Base-by-base conservation (phyloP, 805 yeast species). In the Metschnikowia henanensis region DNA sequence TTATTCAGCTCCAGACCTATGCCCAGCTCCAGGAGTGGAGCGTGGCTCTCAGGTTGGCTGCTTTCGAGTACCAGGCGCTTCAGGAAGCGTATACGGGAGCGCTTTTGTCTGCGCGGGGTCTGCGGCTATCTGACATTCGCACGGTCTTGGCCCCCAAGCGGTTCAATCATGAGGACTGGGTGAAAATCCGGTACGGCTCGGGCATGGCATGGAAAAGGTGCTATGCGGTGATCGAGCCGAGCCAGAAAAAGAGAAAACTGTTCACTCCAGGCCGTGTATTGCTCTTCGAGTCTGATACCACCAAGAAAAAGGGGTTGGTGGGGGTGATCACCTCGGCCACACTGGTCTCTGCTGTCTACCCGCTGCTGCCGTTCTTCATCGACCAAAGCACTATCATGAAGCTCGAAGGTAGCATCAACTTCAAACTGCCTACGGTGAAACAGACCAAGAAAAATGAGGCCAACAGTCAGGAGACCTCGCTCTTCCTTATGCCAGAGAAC, bases 31-130 rank as follows among this genome's bases (percentile, higher is more conserved):
- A 75, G 41, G 74, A 75, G 46, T 94, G 98, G 98, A 80, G 82
- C 49, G 77, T 90, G 4, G 92, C 96, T 4, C 77, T 94, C 45
- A 72, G 97, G 47, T 71, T 94, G 49, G 74, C 96, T 10, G 76
- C 81, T 32, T 91, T 79, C 61, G 99, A 94, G 68, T 83, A 84
- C 64, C 79, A 83, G 16, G 70, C 89, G 9, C 71, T 94, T 45
- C 98, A 94, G 68, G 96, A 90, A 61, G 97, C 97, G 1, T 94
- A 94, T 64, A 91, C 99, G 0, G 99, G 96, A 8, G 97, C 97
- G 0, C 71, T 94, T 44, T 70, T 94, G 41, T 84, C 95, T 8
- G 90, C 96, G n/a, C 76, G 95, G 58, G 99, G 99, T 18, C 77
- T 95, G 5, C 72, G 85, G 47, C 69, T 94, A 47, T 83, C 92